Conservation (phyloP, 441 rosid species). For the Euphorbia schlechtendalii region DNA sequence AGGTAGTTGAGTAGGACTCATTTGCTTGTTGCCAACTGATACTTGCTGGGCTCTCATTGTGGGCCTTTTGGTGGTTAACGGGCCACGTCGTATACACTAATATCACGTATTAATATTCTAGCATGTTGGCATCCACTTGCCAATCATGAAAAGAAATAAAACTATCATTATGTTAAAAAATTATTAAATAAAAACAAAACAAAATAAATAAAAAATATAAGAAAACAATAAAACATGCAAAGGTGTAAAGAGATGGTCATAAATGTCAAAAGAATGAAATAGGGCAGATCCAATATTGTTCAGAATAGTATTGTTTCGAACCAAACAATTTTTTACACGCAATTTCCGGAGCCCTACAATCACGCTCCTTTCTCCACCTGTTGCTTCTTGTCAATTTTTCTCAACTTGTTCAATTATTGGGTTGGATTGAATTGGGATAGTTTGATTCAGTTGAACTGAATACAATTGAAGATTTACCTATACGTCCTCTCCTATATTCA, state of each 20-base stretch:
- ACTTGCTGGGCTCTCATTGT: too few relatives aligned
- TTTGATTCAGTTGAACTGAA: constrained; percentile 14
- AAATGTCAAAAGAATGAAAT: constrained; percentile 2
- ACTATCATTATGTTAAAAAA: not conserved
- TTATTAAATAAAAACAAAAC: too few relatives aligned
- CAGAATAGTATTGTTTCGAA: constrained; percentile 13
- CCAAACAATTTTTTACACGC: constrained; percentile 28
- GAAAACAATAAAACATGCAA: not conserved
- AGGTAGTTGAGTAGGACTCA: too few relatives aligned
- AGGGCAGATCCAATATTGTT: constrained; percentile 20
- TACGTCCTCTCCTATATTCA: constrained; percentile 7
- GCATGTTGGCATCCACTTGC: not conserved
- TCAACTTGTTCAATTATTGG: constrained; percentile 28
- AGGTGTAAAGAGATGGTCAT: not conserved
- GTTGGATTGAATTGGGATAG: not conserved
- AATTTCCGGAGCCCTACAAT: constrained; percentile 40
- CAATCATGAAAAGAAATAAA: not conserved
- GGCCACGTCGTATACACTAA: too few relatives aligned
- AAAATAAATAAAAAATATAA: too few relatives aligned
- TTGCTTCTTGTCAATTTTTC: constrained; percentile 8
- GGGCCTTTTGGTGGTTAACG: too few relatives aligned
- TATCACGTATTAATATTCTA: not conserved
- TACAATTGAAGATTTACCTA: too few relatives aligned
- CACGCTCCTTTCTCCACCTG: constrained; percentile 32
- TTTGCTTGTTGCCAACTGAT: too few relatives aligned